Base-by-base conservation (phyloP, 192 early-diverging fungal species). In the Linnemannia schmuckeri region DNA sequence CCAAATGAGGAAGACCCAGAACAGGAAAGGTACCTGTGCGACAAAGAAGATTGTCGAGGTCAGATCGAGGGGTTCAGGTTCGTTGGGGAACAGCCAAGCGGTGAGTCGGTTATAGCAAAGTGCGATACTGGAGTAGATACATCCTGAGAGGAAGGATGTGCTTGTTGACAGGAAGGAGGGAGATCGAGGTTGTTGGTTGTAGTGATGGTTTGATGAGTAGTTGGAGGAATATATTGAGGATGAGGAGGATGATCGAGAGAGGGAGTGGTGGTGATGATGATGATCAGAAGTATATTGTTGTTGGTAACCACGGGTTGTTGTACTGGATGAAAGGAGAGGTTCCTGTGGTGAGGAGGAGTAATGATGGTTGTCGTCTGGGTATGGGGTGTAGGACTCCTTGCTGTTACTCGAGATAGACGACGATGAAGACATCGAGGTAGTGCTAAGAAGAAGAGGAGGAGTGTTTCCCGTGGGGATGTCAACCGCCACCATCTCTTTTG, bases 11-110 rank as follows among this genome's bases (percentile, higher is more conserved):
- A 61, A 38, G 9, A 79, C 74, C 24, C 42, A 4, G 20, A 73
- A 15, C 5, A 84, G 9, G 41, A 70, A 55, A 0, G 82, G 82
- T 1, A 68, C 77, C 35, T 79, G 77, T 0, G 82, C 76, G 6
- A 84, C 40, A 71, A 84, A 84, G 33, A 79, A 78, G 18, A 79
- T 9, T 20, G 75, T 84, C 41, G 77, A 75, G 5, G 70, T 35
- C 18, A 84, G 38, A 76, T 84, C 82, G 30, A 84, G 49, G 35
- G 77, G 82, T 40, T 84, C 82, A 3, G 82, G 82, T 24, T 84
- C 82, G 27, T 75, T 68, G 20, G 82, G 82, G 52, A 84, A 79
- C 22, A 84, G 61, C 77, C 72, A 84, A 0, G 73, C 82, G 4
- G 77, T 52, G 40, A 63, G 22, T 3, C 77, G 61, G 73, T 79